Evolutionary conservation across 1,284 basidiomycete genomes (phyloP).

Genomic region (Xerocomus nothofagi): DNA sequence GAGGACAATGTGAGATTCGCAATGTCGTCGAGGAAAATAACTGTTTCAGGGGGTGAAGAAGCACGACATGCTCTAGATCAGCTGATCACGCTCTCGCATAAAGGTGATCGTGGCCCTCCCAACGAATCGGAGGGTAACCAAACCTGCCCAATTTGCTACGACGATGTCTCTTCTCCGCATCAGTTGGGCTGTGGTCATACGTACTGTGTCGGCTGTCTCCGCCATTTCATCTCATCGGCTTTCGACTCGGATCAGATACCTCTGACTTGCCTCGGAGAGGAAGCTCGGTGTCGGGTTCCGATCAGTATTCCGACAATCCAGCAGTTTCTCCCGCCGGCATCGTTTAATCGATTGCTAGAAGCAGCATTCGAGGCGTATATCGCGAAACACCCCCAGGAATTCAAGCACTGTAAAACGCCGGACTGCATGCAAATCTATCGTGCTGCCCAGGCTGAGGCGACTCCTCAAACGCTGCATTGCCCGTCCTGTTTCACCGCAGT

Average conservation of each 20-base stretch:
- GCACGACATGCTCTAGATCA: conserved; percentile 43
- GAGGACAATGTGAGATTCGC: conserved; percentile 49
- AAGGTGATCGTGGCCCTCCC: conserved; percentile 10
- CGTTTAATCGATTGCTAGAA: conserved; percentile 48
- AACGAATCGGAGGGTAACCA: conserved; percentile 21
- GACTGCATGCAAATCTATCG: conserved; percentile 59
- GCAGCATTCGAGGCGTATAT: conserved; percentile 46
- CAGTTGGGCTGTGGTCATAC: conserved; percentile 51
- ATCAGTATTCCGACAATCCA: conserved; percentile 53
- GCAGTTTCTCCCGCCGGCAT: conserved; percentile 42
- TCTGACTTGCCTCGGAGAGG: conserved; percentile 53
- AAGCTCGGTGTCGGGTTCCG: conserved; percentile 44
- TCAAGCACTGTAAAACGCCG: conserved; percentile 56
- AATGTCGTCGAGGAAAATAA: conserved; percentile 38
- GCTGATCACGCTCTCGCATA: conserved; percentile 43
- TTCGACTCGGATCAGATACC: conserved; percentile 47
- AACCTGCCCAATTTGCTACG: conserved; percentile 53
- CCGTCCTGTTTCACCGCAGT: conserved; percentile 52
- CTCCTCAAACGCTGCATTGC: conserved; percentile 39
- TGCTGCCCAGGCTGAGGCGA: conserved; percentile 20
- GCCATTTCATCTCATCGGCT: conserved; percentile 50
- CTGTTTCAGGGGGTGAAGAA: conserved; percentile 50
- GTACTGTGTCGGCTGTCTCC: conserved; percentile 54
- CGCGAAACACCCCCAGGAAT: conserved; percentile 44
- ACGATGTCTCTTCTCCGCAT: conserved; percentile 44